Evolutionary conservation across 768 basidiomycete genomes (phyloP), one percentile per base, ranked within the genome.

Genomic region (Leccinum aurantiacum): DNA sequence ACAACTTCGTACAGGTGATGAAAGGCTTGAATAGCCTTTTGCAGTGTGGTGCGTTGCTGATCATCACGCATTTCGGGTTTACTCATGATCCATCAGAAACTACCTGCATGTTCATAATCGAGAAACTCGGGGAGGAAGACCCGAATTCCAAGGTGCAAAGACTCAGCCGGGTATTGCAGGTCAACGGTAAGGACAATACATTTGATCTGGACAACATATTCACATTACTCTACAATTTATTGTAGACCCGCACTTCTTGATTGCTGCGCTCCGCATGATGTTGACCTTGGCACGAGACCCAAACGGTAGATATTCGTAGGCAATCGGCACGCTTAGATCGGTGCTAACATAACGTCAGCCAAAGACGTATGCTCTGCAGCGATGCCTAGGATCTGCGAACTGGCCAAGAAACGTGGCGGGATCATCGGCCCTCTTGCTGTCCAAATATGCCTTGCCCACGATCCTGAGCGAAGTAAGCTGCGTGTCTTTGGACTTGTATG

Each of bases 381-480:
- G 41, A 68, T 52, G 25, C 51, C 58, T 4, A 62, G 66, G 44
- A 41, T 70, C 29, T 60, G 47, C 29, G 25, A 63, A 41, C 33
- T 70, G n/a, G 64, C 69, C 5, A 38, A 9, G 37, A 64, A 44
- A 10, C 2, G 59, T 1, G 53, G 58, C 1, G 22, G 51, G 22
- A 49, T 62, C 9, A 41, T 70, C n/a, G 66, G 68, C 31, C 59
- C 56, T 17, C 59, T 69, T 3, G 66, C 66, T 8, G 64, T 68
- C 2, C 64, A 68, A 22, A 59, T 68, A 54, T 46, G 58, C 1
- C 62, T 69, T 33, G 57, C 44, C 3, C 48, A 60, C 3, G 47
- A 70, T 33, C 27, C 22, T 6, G 62, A 66, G 0, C 55, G 2
- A 35, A 22, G 68, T 62, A 48, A 1, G 63, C 6, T 6, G 7